Percentiles rank a stretch among this genome's conserved stretches.
Evolutionary conservation across 768 basidiomycete species (phyloP).

Genomic region (Hygrophorus pudorinus): DNA sequence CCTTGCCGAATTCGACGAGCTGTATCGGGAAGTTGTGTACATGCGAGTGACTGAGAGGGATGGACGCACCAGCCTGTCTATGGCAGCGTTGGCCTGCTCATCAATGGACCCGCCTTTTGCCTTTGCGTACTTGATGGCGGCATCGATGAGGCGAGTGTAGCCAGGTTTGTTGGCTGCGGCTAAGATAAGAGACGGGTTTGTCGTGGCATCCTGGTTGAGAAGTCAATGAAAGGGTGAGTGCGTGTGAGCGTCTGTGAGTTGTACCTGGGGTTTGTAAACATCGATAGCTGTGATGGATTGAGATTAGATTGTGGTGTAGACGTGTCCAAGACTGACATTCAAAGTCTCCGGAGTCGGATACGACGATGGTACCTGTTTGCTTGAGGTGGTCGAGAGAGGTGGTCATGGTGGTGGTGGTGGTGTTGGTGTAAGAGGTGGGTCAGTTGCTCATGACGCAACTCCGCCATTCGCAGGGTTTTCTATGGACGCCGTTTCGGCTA

Average conservation of each 20-base stretch:
- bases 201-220: constrained; percentile 77
- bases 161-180: constrained; percentile 84
- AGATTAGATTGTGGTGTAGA: constrained; percentile 13
- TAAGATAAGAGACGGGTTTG: constrained; percentile 93
- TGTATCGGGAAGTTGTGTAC: constrained; percentile 18
- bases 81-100: constrained; percentile 63
- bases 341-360: constrained; percentile 96
- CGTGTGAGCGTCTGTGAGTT: constrained; percentile 3
- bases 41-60: not conserved
- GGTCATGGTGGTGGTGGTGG: constrained; percentile 64
- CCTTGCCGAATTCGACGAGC: constrained; percentile 97
- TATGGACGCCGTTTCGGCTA: no score
- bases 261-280: constrained; percentile 91
- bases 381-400: constrained; percentile 80
- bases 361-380: constrained; percentile 89
- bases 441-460: no score
- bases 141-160: constrained; percentile 76
- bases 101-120: constrained; percentile 73
- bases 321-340: constrained; percentile 40
- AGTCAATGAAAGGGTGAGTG: constrained; percentile 2
- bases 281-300: constrained; percentile 63
- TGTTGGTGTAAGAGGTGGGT: no score
- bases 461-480: no score
- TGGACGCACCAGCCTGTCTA: constrained; percentile 75
- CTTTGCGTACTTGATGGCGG: constrained; percentile 67